Conservation (phyloP, 2,329 filamentous ascomycete species). For the Alternaria triticina region DNA sequence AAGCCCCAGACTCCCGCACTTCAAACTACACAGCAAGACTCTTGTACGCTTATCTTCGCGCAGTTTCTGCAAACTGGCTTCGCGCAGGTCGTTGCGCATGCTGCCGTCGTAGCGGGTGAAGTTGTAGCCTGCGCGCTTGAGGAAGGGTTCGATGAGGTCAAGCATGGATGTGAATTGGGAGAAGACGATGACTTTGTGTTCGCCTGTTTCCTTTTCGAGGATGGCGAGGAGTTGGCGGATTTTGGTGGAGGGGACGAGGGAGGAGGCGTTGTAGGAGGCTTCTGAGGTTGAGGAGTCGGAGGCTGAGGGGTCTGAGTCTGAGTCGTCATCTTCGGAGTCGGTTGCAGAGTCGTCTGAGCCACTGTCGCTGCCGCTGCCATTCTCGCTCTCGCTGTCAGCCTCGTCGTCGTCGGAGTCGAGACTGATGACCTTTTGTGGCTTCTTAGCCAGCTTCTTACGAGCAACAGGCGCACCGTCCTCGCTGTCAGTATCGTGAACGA, state of each 20-base stretch:
- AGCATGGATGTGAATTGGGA: constrained; percentile 99
- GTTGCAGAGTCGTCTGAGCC: constrained; percentile 47
- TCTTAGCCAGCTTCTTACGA: constrained; percentile 35
- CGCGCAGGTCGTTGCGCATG: constrained; percentile 92
- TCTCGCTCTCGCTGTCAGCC: constrained; percentile 48
- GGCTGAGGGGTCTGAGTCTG: constrained; percentile 52
- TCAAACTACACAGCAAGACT: constrained; percentile 88
- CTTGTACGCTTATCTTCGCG: constrained; percentile 77
- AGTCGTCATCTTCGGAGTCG: constrained; percentile 33
- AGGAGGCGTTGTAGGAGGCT: constrained; percentile 52
- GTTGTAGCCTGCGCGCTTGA: constrained; percentile 73
- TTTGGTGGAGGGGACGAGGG: constrained; percentile 78
- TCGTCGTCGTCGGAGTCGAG: constrained; percentile 57
- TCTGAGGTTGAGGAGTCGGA: constrained; percentile 54
- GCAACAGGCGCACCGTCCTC: constrained; percentile 47
- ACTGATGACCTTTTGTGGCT: constrained; percentile 59
- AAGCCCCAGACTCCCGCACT: constrained; percentile 89
- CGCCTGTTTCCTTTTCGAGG: constrained; percentile 74
- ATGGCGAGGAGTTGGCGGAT: constrained; percentile 85
- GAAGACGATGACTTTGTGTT: constrained; percentile 98
- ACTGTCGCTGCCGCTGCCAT: constrained; percentile 50
- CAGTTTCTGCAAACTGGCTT: constrained; percentile 80
- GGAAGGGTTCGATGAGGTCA: constrained; percentile 91
- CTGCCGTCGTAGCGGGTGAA: constrained; percentile 92
- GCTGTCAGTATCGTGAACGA: constrained; percentile 46